phyloP scores from a whole-genome alignment of 768 basidiomycete species.

The Chalciporus chontae region DNA sequence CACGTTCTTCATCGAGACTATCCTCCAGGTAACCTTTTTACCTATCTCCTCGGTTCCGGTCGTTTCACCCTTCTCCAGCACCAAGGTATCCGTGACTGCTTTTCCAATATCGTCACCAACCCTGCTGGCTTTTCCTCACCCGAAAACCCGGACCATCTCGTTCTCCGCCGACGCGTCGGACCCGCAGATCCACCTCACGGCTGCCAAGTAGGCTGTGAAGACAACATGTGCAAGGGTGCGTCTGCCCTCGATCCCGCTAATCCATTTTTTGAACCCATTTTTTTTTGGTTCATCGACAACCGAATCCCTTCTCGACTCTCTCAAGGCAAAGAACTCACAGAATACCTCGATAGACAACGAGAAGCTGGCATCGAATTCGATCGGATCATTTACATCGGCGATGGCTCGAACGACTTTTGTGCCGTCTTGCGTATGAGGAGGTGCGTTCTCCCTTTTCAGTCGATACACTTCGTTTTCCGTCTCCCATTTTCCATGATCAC shows the following conservation, averaged over 20 bases:
- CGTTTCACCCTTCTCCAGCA: constrained; percentile 42
- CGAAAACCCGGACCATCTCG: constrained; percentile 62
- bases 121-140: constrained; percentile 75
- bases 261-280: too few species aligned
- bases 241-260: not conserved
- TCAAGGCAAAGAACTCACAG: constrained; percentile 92
- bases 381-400: constrained; percentile 86
- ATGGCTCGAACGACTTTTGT: constrained; percentile 95
- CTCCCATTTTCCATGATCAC: not conserved
- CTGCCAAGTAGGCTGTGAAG: constrained; percentile 85
- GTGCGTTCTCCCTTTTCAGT: constrained; percentile 33
- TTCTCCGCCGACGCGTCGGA: constrained; percentile 71
- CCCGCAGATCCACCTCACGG: constrained; percentile 75
- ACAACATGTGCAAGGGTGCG: constrained; percentile 97
- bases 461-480: not conserved
- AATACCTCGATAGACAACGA: constrained; percentile 56
- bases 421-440: constrained; percentile 78
- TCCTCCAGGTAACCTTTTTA: constrained; percentile 61
- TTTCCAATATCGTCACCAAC: constrained; percentile 88
- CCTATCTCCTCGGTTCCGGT: not conserved
- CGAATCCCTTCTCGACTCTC: not conserved
- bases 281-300: too few species aligned
- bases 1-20: constrained; percentile 84
- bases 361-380: constrained; percentile 57
- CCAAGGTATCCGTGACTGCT: constrained; percentile 67